A percentile compares a stretch with the other conserved stretches of the same genome.
phyloP scores from a whole-genome alignment of 306 rosid genomes.

The Malus sieversii region DNA sequence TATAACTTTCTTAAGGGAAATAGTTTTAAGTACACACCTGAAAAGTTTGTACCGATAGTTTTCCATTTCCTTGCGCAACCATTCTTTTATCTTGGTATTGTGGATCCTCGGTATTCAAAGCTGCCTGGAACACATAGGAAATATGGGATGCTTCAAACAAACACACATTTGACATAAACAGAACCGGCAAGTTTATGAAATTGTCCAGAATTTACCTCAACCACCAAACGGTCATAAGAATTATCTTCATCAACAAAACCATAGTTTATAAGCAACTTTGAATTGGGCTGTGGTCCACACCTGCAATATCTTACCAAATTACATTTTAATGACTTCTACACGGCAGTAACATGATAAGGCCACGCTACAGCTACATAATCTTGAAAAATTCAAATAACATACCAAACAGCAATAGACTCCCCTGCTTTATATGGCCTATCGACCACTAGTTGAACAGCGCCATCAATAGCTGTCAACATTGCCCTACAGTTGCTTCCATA shows the following conservation, averaged over 20 bases:
- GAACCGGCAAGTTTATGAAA: conserved; percentile 10
- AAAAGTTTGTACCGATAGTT: conserved; percentile 69
- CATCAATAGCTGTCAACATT: conserved; percentile 78
- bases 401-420: conserved; percentile 90
- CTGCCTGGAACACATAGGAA: conserved; percentile 46
- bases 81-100: conserved; percentile 94
- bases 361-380: conserved; percentile 1
- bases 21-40: conserved; percentile 40
- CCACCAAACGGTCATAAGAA: conserved; percentile 60
- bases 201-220: conserved; percentile 47
- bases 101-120: conserved; percentile 91
- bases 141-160: conserved; percentile 9
- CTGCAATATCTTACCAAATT: conserved; percentile 36
- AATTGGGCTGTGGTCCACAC: conserved; percentile 99
- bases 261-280: conserved; percentile 79
- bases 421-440: conserved; percentile 85
- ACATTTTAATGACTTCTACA: conserved; percentile 2
- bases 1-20: conserved; percentile 1
- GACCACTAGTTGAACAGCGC: conserved; percentile 71
- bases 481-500: conserved; percentile 85
- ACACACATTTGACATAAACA: conserved; percentile 6
- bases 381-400: conserved; percentile 19
- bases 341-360: neutral
- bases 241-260: conserved; percentile 92
- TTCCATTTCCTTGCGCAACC: conserved; percentile 92